Evolutionary conservation across 1,284 basidiomycete genomes (phyloP).

Genomic region (Heterobasidion parviporum): DNA sequence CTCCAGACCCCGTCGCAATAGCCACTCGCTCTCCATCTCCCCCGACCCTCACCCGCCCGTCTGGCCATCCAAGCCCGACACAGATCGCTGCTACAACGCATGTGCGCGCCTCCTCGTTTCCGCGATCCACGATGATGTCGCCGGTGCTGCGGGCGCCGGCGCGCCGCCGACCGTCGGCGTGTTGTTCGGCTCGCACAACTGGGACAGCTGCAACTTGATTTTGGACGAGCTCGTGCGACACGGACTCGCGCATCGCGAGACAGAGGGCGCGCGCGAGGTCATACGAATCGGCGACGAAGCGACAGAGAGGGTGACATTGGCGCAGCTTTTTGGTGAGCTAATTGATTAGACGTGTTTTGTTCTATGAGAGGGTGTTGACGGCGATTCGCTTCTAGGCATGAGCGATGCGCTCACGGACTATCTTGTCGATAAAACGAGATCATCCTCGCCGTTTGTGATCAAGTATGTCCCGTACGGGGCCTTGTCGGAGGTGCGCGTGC

Average conservation of each 20-base stretch:
- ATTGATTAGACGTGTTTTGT: constrained; percentile 11
- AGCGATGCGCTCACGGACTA: constrained; percentile 67
- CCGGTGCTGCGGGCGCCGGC: background rate
- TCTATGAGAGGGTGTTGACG: background rate
- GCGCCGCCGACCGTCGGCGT: constrained; percentile 49
- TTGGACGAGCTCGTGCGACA: constrained; percentile 50
- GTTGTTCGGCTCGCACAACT: constrained; percentile 86
- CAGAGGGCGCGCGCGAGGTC: constrained; percentile 17
- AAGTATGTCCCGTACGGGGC: constrained; percentile 84
- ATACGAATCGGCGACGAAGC: constrained; percentile 42
- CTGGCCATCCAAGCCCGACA: constrained; percentile 62
- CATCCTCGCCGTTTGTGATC: constrained; percentile 63
- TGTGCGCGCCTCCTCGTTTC: constrained; percentile 58
- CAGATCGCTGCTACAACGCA: constrained; percentile 74
- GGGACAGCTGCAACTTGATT: constrained; percentile 55
- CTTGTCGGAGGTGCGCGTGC: constrained; percentile 44
- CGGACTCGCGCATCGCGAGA: constrained; percentile 39
- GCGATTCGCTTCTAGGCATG: background rate
- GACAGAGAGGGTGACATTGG: constrained; percentile 65
- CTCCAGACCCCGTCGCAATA: background rate
- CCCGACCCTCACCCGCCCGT: constrained; percentile 56
- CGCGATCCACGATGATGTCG: constrained; percentile 43
- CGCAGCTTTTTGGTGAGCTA: constrained; percentile 71
- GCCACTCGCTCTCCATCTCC: constrained; percentile 35
- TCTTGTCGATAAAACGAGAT: constrained; percentile 50